A percentile compares a stretch with the other conserved stretches of the same genome.
phyloP scores from a whole-genome alignment of 169 alveolate species.

The Plasmodium cynomolgi region DNA sequence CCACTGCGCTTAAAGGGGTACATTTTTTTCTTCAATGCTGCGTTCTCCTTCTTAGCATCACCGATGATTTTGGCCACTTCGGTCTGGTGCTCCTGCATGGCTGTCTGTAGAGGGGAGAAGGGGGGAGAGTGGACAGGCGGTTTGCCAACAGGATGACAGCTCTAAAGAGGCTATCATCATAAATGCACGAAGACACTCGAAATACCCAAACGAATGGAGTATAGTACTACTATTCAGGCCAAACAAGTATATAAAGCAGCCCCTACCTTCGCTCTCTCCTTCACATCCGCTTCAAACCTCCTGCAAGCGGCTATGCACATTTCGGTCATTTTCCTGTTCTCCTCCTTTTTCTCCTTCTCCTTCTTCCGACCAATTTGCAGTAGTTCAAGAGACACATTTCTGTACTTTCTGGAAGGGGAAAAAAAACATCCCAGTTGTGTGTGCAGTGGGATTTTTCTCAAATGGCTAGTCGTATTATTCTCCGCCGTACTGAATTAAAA shows the following conservation, averaged over 20 bases:
- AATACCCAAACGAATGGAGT: not conserved
- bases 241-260: not conserved
- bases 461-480: not conserved
- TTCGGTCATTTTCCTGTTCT: slow-evolving; percentile 45
- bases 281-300: slow-evolving; percentile 49
- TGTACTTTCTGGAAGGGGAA: slow-evolving; percentile 23
- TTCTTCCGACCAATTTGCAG: slow-evolving; percentile 50
- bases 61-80: not conserved
- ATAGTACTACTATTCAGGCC: not conserved
- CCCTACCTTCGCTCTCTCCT: slow-evolving; percentile 51
- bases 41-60: slow-evolving; percentile 23
- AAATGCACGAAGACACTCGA: not conserved
- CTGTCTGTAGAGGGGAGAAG: not conserved
- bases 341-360: slow-evolving; percentile 41
- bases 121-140: not conserved
- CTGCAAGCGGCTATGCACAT: slow-evolving; percentile 56
- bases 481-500: slow-evolving; percentile 54
- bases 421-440: not conserved
- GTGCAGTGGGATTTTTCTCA: not conserved
- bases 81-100: not conserved
- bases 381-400: slow-evolving; percentile 49
- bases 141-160: not conserved
- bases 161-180: not conserved
- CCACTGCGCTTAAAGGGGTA: slow-evolving; percentile 8
- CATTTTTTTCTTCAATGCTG: slow-evolving; percentile 42